Evolutionary conservation across 148 eudicot genomes (phyloP).

Genomic region (Rhododendron mucronatum): DNA sequence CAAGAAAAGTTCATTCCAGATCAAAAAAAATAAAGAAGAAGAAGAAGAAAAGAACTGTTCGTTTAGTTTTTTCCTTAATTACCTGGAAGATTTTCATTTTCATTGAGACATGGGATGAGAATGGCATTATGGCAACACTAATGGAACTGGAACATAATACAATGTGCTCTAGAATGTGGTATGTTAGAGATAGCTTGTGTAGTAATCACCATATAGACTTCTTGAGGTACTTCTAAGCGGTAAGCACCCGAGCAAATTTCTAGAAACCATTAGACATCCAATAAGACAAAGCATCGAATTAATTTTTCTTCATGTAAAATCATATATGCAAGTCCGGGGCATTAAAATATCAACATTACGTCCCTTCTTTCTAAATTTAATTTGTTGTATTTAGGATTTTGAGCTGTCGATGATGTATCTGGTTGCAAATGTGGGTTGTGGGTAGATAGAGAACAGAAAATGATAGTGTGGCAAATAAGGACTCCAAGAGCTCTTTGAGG

Average conservation of each 20-base stretch:
- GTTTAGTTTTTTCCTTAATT: neutral
- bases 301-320: neutral
- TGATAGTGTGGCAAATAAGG: neutral
- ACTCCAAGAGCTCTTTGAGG: neutral
- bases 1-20: neutral
- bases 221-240: neutral
- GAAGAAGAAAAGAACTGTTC: no score
- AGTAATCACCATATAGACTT: neutral
- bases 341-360: neutral
- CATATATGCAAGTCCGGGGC: neutral
- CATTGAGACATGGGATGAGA: neutral
- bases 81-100: neutral
- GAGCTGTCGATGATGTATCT: neutral
- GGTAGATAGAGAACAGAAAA: neutral
- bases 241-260: neutral
- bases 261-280: neutral
- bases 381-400: neutral
- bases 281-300: neutral
- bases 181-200: neutral
- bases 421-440: conserved; percentile 2
- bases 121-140: neutral
- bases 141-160: neutral
- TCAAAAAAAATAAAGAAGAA: no score
- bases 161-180: neutral
- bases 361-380: neutral